phyloP scores from a whole-genome alignment of 2,329 filamentous ascomycete species.

The Paraphaeosphaeria minitans region DNA sequence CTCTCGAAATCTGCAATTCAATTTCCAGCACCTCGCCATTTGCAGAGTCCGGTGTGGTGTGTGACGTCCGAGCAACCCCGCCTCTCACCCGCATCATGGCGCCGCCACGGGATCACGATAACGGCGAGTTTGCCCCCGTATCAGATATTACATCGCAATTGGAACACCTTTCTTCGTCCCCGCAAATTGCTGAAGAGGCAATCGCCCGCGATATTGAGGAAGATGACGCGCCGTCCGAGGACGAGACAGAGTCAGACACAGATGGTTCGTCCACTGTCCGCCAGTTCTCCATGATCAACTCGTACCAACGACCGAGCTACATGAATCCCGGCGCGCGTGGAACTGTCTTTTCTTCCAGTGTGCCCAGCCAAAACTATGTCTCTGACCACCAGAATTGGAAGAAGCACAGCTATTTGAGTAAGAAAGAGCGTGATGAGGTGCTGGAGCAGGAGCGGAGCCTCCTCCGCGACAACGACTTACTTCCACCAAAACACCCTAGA shows the following conservation, averaged over 20 bases:
- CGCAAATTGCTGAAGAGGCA: slow-evolving; percentile 44
- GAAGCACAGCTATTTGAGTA: slow-evolving; percentile 52
- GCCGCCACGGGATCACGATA: slow-evolving; percentile 16
- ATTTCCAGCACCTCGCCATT: not conserved
- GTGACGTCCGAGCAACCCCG: slow-evolving; percentile 1
- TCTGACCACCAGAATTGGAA: slow-evolving; percentile 25
- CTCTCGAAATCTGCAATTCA: not conserved
- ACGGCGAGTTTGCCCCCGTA: slow-evolving; percentile 16
- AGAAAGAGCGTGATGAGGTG: slow-evolving; percentile 59
- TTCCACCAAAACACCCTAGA: slow-evolving; percentile 58
- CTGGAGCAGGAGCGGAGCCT: slow-evolving; percentile 63
- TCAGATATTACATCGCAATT: slow-evolving; percentile 36
- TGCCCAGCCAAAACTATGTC: slow-evolving; percentile 43
- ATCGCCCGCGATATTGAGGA: slow-evolving; percentile 47
- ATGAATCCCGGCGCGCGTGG: slow-evolving; percentile 74
- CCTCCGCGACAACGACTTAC: slow-evolving; percentile 63
- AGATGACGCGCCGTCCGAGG: slow-evolving; percentile 22
- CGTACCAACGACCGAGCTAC: slow-evolving; percentile 78
- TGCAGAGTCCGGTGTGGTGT: not conserved
- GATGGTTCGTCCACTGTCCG: slow-evolving; percentile 56
- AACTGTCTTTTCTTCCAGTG: slow-evolving; percentile 66
- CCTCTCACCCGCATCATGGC: slow-evolving; percentile 20
- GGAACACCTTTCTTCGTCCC: slow-evolving; percentile 36
- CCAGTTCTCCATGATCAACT: slow-evolving; percentile 60
- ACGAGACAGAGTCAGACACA: slow-evolving; percentile 63